Base-by-base conservation (phyloP, 208 protist genomes). In the Phytomonas sp. region DNA sequence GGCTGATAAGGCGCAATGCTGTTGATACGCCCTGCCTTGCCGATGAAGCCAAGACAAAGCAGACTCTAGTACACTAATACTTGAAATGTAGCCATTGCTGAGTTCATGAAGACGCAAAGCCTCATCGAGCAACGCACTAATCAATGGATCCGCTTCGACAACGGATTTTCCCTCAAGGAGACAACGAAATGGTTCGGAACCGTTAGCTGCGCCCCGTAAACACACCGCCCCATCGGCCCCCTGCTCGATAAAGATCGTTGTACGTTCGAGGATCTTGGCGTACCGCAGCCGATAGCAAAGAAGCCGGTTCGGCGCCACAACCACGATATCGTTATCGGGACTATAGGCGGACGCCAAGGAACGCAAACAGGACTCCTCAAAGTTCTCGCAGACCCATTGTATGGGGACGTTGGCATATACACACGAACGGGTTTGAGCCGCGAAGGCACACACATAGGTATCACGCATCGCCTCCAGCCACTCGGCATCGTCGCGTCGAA, bases 381-480 rank as follows among this genome's bases (percentile, higher is more conserved):
- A 90, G 65, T 94, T 86, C 65, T 88, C 77, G 2, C 60, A 63
- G 29, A 94, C 70, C 88, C 88, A 94, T 67, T 94, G 88, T 12
- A 94, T 77, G 10, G 84, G 85, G 52, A 88, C 69, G 69, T 83
- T 78, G 6, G 76, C 72, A 71, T 80, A 78, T 5, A 69, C 77
- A 52, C 74, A 84, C 7, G 79, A 84, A 11, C 45, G 7, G 12
- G 84, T 83, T 19, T 72, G 68, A 14, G 76, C 87, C 7, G 84
- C 87, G 70, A 92, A 82, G 12, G 78, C 78, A 8, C 65, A 77
- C 29, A 73, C 76, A 52, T 77, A 85, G 68, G 73, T 79, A 42
- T 11, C 65, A 45, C 37, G 45, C 49, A 5, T 36, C 52, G 45
- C 62, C 66, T 16, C 40, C 40, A 52, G 63, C 65, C 37, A 52